Evolutionary conservation across 208 protist genomes (phyloP).

Genomic region (Phytomonas serpens): DNA sequence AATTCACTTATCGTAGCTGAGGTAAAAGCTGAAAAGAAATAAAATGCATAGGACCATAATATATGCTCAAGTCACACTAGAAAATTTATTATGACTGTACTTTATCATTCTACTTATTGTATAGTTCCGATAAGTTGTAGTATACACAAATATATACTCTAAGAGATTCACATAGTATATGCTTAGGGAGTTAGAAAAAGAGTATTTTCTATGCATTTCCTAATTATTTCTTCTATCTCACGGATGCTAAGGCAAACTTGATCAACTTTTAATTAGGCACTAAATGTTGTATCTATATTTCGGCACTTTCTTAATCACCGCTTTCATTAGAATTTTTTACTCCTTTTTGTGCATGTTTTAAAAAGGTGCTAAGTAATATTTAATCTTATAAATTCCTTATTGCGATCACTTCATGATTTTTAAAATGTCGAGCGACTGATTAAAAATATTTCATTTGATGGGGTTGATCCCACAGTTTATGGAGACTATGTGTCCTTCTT

Average conservation of each 20-base stretch:
- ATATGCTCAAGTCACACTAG: neutral
- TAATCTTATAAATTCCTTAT: constrained; percentile 1
- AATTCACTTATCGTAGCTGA: neutral
- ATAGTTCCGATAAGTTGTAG: neutral
- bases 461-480: neutral
- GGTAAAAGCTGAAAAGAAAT: neutral
- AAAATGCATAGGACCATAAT: neutral
- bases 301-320: neutral
- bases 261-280: neutral
- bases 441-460: neutral
- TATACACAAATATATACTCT: constrained; percentile 5
- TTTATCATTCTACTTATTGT: neutral
- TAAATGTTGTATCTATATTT: neutral
- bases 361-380: constrained; percentile 7
- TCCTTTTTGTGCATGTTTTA: constrained; percentile 10
- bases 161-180: neutral
- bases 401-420: neutral
- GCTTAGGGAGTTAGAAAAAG: neutral
- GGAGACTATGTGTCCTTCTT: neutral
- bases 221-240: constrained; percentile 3
- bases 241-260: neutral
- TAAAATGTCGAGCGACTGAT: constrained; percentile 2
- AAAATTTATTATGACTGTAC: neutral
- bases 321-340: constrained; percentile 4
- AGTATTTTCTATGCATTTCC: neutral